Evolutionary conservation across 176 grass and related monocot genomes (phyloP), one percentile per base, ranked within the genome.

Genomic region (Canna indica): DNA sequence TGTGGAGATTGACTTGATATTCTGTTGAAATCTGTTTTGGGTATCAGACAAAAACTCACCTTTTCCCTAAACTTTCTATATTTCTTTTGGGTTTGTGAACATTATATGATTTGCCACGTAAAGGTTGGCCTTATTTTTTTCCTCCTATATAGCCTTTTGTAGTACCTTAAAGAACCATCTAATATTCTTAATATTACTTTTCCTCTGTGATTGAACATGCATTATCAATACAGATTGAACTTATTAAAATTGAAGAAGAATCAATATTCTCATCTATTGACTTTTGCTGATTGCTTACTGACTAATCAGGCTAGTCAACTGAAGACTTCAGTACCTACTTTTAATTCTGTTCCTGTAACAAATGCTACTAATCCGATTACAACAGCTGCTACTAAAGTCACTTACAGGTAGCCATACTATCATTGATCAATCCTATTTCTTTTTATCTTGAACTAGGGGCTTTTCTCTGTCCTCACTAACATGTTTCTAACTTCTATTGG

Each of bases 381-480:
- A 70, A 27, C 42, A 22, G 27, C 6, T 41, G 28, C 71, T 16
- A 33, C 38, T 13, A 30, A 70, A 75, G 76, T 79, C 73, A 70
- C 70, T 64, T 79, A 75, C 71, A 78, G 81, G 81, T 83, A 11
- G 31, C 7, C 3, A 14, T 22, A 74, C 64, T 68, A 58, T 15
- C 38, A 18, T 70, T 69, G n/a, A 62, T 34, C 11, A 26, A 4
- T 50, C 42, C 20, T 13, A 20, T 44, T 47, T 13, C 20, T 68
- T 27, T 6, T 44, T 68, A 68, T 25, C 65, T 26, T 68, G 3
- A 28, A 68, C 16, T 45, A 24, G 24, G 65, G 27, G 22, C 28
- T 20, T 52, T 68, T 56, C 5, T 0, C 66, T 64, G 17, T 3
- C n/a, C n/a, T 20, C 72, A 36, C 13, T 53, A 59, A 53, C 18